Evolutionary conservation across 805 yeast genomes (phyloP), one percentile per base, ranked within the genome.

Genomic region (Candida orba): DNA sequence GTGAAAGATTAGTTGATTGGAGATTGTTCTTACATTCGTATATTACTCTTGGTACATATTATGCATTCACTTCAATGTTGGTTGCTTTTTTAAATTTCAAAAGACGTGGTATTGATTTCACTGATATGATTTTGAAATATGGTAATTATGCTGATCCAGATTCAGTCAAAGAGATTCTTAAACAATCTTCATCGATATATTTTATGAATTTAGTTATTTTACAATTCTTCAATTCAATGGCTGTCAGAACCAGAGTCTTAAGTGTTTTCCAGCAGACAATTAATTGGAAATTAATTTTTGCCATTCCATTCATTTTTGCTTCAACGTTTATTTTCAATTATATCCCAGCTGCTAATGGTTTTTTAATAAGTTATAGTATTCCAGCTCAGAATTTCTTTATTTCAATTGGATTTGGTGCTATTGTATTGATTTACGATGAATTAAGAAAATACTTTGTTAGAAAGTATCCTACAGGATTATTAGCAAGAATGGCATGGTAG

Each of bases 301-400:
- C 68, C 2, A 54, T 63, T 39, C 57, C 63, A 2, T 57, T 69
- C 45, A 67, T 67, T 2, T 47, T 72, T 24, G 61, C 57, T 3
- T 62, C 66, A 20, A 67, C 72, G 1, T 66, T 71, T 49, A 53
- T 72, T 50, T 62, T 71, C 52, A 69, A 68, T 48, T 69, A 71
- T 48, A 60, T 66, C 34, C 72, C 73, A 6, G 64, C 65, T 40
- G 56, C 71, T 42, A 67, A 68, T 41, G 47, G 43, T 1, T 55
- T 60, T 15, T 52, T 72, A 47, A 66, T 60, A 6, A 60, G 74
- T 2, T 58, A 61, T 3, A 53, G 54, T 20, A 68, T 71, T 23
- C 75, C 75, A 8, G 71, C 64, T n/a, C 68, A 70, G 48, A 68
- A 66, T 52, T 73, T 65, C 51, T 68, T 73, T 48, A 65, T 71